These are phyloP conservation scores for Nannochloropsis salina DNA, from an alignment of 108 stramenopile species.

Conservation along the genomic window DNA sequence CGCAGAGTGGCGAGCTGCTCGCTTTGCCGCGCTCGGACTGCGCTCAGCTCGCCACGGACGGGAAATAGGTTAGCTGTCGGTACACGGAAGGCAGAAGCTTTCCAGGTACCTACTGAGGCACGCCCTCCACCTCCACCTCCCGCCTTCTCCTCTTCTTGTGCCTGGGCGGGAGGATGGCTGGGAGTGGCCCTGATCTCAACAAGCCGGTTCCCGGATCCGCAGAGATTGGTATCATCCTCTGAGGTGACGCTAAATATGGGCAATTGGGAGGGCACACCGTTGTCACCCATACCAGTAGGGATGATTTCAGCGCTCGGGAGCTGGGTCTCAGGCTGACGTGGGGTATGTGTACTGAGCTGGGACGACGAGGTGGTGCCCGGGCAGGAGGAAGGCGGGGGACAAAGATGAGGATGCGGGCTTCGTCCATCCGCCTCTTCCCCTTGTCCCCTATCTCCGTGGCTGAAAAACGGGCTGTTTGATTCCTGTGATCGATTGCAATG, in stretches of 20 bases:
- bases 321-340: too few species aligned
- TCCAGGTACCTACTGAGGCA: not conserved
- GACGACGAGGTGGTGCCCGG: not conserved
- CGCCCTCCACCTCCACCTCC: not conserved
- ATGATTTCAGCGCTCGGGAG: not conserved
- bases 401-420: not conserved
- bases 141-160: not conserved
- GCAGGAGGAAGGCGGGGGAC: not conserved
- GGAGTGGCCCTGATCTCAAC: too few species aligned
- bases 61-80: not conserved
- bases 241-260: not conserved
- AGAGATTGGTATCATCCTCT: not conserved
- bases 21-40: not conserved
- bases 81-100: not conserved
- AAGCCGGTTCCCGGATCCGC: too few species aligned
- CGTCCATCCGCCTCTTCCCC: not conserved
- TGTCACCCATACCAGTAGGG: slow-evolving; percentile 3
- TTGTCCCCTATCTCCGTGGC: not conserved
- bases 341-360: too few species aligned
- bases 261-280: not conserved
- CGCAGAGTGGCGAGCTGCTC: not conserved
- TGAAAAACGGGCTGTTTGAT: not conserved
- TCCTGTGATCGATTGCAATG: not conserved
- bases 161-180: not conserved
- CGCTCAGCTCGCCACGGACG: not conserved